These are phyloP conservation scores for Annulohypoxylon maeteangense DNA, from an alignment of 495 filamentous ascomycete species.

Conservation along the genomic window DNA sequence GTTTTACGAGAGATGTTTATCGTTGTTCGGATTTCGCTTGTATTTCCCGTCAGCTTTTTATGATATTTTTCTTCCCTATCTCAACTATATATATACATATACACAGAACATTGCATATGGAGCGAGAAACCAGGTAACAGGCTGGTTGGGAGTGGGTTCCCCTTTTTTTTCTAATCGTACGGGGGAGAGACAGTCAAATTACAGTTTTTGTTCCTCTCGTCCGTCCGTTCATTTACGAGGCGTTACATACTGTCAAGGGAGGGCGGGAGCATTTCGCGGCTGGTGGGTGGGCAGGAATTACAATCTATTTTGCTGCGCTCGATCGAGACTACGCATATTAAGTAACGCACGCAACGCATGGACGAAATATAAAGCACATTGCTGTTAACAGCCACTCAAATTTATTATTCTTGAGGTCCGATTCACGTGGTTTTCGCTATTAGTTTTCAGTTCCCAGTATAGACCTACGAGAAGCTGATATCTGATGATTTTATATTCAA, in stretches of 20 bases:
- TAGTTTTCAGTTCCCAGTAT: constrained; percentile 3
- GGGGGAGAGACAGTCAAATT: constrained; percentile 17
- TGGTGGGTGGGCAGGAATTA: constrained; percentile 30
- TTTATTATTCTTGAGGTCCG: background rate
- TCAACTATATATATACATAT: constrained; percentile 34
- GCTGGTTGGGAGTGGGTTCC: constrained; percentile 38
- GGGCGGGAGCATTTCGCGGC: constrained; percentile 40
- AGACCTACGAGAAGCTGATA: background rate
- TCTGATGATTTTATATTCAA: background rate
- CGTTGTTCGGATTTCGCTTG: constrained; percentile 20
- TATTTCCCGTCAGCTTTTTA: constrained; percentile 28
- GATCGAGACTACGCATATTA: constrained; percentile 35
- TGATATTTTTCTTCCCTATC: constrained; percentile 11
- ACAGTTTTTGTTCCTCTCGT: constrained; percentile 15
- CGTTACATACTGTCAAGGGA: constrained; percentile 32
- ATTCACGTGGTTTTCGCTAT: background rate
- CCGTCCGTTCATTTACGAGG: constrained; percentile 43
- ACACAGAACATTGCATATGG: constrained; percentile 41
- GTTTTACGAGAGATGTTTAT: constrained; percentile 41
- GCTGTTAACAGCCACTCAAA: constrained; percentile 10
- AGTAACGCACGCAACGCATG: constrained; percentile 32
- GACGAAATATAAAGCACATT: constrained; percentile 33
- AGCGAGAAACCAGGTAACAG: constrained; percentile 41
- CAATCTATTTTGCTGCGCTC: constrained; percentile 30
- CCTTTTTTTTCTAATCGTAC: constrained; percentile 14